These are phyloP conservation scores for Ophiocordyceps camponoti-saundersi DNA, from an alignment of 2,329 filamentous ascomycete species.

Conservation along the genomic window DNA sequence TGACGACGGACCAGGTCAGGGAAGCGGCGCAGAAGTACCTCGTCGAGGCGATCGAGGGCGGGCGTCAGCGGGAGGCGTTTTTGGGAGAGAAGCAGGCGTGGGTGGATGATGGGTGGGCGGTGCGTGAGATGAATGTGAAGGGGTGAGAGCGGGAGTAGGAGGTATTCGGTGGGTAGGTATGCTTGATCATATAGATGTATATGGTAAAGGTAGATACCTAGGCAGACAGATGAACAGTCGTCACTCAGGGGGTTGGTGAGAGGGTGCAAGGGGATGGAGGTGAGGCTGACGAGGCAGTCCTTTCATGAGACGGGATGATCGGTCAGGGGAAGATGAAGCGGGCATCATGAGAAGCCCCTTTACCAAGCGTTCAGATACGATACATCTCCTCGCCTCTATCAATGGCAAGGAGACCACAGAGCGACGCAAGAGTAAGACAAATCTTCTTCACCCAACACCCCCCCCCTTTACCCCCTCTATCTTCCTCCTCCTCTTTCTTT, in stretches of 20 bases:
- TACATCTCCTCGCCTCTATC: constrained; percentile 36
- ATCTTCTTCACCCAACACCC: no score
- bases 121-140: constrained; percentile 54
- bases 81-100: constrained; percentile 73
- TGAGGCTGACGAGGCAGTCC: background rate
- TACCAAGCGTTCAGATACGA: constrained; percentile 41
- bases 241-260: no score
- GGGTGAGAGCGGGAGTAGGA: no score
- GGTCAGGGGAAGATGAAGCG: background rate
- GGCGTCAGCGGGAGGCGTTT: constrained; percentile 49
- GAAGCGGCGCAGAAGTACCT: constrained; percentile 70
- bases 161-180: no score
- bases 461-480: no score
- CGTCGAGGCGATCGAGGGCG: constrained; percentile 45
- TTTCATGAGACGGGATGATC: background rate
- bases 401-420: constrained; percentile 42
- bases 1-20: constrained; percentile 63
- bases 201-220: no score
- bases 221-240: no score
- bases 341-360: background rate
- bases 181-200: no score
- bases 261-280: no score
- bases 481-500: background rate
- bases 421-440: constrained; percentile 36
- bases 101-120: constrained; percentile 60